Evolutionary conservation across 192 early-diverging fungal genomes (phyloP).

Genomic region (Podochytrium sp.): DNA sequence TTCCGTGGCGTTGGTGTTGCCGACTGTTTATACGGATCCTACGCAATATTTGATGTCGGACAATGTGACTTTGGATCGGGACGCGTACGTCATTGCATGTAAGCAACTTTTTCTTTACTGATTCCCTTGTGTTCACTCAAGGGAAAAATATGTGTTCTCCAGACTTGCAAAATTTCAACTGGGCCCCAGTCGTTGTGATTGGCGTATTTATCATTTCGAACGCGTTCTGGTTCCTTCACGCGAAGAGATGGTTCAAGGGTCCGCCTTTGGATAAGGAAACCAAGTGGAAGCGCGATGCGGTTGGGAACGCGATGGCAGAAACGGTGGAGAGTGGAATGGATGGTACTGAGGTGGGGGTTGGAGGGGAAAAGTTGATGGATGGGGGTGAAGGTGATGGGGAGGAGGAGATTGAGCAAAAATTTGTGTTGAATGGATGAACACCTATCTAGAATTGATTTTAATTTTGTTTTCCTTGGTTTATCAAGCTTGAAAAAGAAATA

Average conservation of each 20-base stretch:
- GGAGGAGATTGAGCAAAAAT: too few species aligned
- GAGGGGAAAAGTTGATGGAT: too few species aligned
- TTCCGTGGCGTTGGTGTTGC: slow-evolving; percentile 23
- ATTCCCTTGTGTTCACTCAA: neutral
- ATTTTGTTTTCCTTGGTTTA: too few species aligned
- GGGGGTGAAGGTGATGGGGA: too few species aligned
- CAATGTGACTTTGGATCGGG: slow-evolving; percentile 15
- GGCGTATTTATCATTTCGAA: slow-evolving; percentile 8
- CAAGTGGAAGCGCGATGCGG: neutral
- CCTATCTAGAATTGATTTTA: too few species aligned
- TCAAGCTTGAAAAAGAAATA: too few species aligned
- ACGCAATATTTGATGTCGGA: neutral
- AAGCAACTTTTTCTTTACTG: neutral
- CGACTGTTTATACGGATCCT: slow-evolving; percentile 28
- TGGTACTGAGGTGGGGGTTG: too few species aligned
- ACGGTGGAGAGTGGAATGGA: too few species aligned
- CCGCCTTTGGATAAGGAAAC: slow-evolving; percentile 24
- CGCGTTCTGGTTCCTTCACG: slow-evolving; percentile 19
- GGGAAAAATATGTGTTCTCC: neutral
- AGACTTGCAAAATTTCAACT: slow-evolving; percentile 29
- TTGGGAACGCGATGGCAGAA: too few species aligned
- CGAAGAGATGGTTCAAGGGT: slow-evolving; percentile 26
- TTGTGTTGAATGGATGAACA: too few species aligned
- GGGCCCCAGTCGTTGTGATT: slow-evolving; percentile 28
- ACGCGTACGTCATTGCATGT: slow-evolving; percentile 19